Base-by-base conservation (phyloP, 768 basidiomycete species). In the Cystobasidium ongulense region DNA sequence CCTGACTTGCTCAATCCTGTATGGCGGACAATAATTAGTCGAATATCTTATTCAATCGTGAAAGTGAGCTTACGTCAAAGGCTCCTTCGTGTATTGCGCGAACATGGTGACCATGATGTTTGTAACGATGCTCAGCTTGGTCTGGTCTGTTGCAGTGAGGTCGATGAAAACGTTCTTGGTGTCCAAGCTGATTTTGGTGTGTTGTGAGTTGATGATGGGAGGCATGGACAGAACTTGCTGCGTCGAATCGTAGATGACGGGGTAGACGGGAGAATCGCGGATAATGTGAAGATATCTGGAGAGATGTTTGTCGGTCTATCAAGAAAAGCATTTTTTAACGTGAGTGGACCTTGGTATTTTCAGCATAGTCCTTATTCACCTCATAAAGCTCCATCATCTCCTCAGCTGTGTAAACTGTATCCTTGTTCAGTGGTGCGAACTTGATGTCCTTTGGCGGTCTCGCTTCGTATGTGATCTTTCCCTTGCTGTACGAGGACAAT, bases 31-130 rank as follows among this genome's bases (percentile, higher is more conserved):
- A 38, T 17, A n/a, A 46, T 15, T 29, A 59, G 8, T 27, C 25
- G 27, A 63, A 68, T 13, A 10, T 29, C 11, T 35, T 13, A 23
- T 39, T 25, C 31, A 4, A 11, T 43, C 25, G 38, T 23, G 39
- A 4, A 57, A 74, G 71, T 18, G 52, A 41, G 8, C 91, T 76
- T 81, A 98, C 94, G 90, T 88, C 86, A 88, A 97, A 1, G 93
- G 91, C 50, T 91, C 87, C 75, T 86, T 86, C 80, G 91, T 92
- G 80, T 99, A 96, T 82, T 98, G 94, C 1, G 95, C 89, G 82
- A 99, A 99, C 94, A 98, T 95, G n/a, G 91, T 89, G 1, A 89
- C 84, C 15, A 99, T 87, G 75, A 98, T 94, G 81, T 94, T 96
- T 61, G 92, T 87, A 65, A 98, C 96, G 62, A 98, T 94, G 76